Evolutionary conservation across 257 asterid species (phyloP), one percentile per base, ranked within the genome.

Genomic region (Plectranthus barbatus): DNA sequence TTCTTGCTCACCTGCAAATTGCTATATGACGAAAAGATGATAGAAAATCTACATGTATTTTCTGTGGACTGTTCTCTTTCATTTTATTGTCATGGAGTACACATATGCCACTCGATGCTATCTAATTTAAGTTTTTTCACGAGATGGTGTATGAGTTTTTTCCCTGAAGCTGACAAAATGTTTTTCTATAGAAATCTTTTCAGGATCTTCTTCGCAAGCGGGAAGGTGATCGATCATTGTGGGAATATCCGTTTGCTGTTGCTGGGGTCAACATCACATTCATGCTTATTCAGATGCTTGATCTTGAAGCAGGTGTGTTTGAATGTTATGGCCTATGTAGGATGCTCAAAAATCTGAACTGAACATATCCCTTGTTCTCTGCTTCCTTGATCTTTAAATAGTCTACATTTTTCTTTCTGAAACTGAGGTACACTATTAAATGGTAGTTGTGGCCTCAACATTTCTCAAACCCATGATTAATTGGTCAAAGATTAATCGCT

Each of bases 181-280:
- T 66, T 74, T 56, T 63, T 66, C 56, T 55, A 7, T 81, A 93
- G 99, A 87, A 80, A 78, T 87, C 99, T 4, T 93, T 90, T 72
- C 99, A 93, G 84, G 93, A 82, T 74, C 99, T 93, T 76, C 99
- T 93, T 62, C 76, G 82, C 59, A 93, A 93, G 86, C 86, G 80
- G 79, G 96, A 93, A 81, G 99, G 99, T 74, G 87, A 90, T 53
- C 75, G 99, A 36, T 92, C 97, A 13, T 39, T 85, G 76, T 93
- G 99, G 99, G 99, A 93, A 63, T 93, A 93, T 74, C 99, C 99
- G 14, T 93, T 93, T 80, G 99, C 97, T 74, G 97, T 93, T 47
- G 99, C 96, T 68, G 99, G 99, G 55, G 97, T 93, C 72, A 93
- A 90, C 80, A 86, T 90, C 77, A 87, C 97, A 37, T 93, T 90